These are phyloP conservation scores for Amanita inopinata DNA, from an alignment of 768 basidiomycete genomes.

Conservation along the genomic window DNA sequence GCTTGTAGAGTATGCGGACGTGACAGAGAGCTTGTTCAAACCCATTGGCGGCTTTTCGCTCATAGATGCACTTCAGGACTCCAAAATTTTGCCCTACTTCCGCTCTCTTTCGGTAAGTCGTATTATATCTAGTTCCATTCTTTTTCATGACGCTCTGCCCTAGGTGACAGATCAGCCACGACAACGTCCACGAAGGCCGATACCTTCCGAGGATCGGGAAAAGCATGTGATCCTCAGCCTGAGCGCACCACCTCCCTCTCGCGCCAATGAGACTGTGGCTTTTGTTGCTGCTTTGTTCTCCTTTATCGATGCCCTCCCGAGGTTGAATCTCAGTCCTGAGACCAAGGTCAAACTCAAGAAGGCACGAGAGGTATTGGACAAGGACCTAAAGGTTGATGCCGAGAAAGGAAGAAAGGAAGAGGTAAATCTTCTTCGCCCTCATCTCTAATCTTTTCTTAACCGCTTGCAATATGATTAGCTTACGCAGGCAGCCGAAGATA, in stretches of 20 bases:
- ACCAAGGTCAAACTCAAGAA: slow-evolving; percentile 71
- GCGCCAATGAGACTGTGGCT: slow-evolving; percentile 39
- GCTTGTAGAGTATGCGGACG: slow-evolving; percentile 67
- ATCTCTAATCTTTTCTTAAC: background rate
- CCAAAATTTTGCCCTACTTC: slow-evolving; percentile 65
- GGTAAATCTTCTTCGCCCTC: slow-evolving; percentile 25
- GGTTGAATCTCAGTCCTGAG: slow-evolving; percentile 65
- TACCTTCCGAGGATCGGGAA: slow-evolving; percentile 41
- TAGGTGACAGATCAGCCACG: slow-evolving; percentile 83
- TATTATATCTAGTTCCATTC: background rate
- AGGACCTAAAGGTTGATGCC: slow-evolving; percentile 56
- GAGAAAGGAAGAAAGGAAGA: slow-evolving; percentile 64
- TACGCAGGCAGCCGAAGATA: slow-evolving; percentile 50
- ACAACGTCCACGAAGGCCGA: slow-evolving; percentile 46
- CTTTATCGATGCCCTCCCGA: slow-evolving; percentile 59
- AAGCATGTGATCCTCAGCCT: slow-evolving; percentile 74
- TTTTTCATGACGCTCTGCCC: slow-evolving; percentile 4
- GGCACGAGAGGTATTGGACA: slow-evolving; percentile 62
- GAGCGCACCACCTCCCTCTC: slow-evolving; percentile 37
- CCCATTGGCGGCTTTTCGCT: slow-evolving; percentile 36
- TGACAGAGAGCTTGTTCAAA: slow-evolving; percentile 74
- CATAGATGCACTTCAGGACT: slow-evolving; percentile 47
- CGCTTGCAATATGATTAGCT: slow-evolving; percentile 12
- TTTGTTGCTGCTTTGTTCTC: slow-evolving; percentile 65
- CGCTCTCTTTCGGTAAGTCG: slow-evolving; percentile 69